phyloP scores from a whole-genome alignment of 345 rosid species.

The Corchorus olitorius region DNA sequence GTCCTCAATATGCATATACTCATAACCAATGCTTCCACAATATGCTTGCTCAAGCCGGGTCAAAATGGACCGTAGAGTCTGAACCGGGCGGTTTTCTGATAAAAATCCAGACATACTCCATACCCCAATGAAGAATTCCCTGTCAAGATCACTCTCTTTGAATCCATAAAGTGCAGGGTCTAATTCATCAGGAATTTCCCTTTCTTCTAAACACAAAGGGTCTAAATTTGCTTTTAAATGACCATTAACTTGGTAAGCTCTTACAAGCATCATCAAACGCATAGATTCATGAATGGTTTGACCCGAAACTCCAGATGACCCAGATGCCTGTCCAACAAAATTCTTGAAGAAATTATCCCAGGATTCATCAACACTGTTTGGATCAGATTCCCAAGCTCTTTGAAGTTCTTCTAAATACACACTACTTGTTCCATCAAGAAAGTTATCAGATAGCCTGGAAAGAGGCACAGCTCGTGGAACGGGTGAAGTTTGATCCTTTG shows the following conservation, averaged over 20 bases:
- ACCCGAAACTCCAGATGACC: slow-evolving; percentile 44
- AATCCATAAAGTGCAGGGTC: slow-evolving; percentile 51
- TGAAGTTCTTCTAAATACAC: slow-evolving; percentile 64
- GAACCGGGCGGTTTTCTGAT: slow-evolving; percentile 62
- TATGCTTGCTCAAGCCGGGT: slow-evolving; percentile 62
- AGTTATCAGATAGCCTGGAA: slow-evolving; percentile 55
- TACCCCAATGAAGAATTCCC: slow-evolving; percentile 60
- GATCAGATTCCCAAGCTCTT: slow-evolving; percentile 54
- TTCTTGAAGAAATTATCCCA: slow-evolving; percentile 64
- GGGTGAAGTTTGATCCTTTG: slow-evolving; percentile 56
- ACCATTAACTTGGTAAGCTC: slow-evolving; percentile 64
- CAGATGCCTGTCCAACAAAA: slow-evolving; percentile 49
- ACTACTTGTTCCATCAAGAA: slow-evolving; percentile 56
- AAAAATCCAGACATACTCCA: slow-evolving; percentile 60
- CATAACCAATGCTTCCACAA: slow-evolving; percentile 55
- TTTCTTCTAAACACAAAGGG: slow-evolving; percentile 49
- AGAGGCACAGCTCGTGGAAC: slow-evolving; percentile 55
- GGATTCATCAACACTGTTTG: slow-evolving; percentile 50
- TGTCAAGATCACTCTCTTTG: slow-evolving; percentile 51
- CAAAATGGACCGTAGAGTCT: slow-evolving; percentile 55
- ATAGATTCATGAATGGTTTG: slow-evolving; percentile 62
- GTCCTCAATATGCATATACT: slow-evolving; percentile 59
- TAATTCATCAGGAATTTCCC: slow-evolving; percentile 47
- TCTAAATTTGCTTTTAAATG: slow-evolving; percentile 60
- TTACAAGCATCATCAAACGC: slow-evolving; percentile 53